Evolutionary conservation across 2,329 filamentous ascomycete genomes (phyloP), one percentile per base, ranked within the genome.

Genomic region (Calonectria leucothoes): DNA sequence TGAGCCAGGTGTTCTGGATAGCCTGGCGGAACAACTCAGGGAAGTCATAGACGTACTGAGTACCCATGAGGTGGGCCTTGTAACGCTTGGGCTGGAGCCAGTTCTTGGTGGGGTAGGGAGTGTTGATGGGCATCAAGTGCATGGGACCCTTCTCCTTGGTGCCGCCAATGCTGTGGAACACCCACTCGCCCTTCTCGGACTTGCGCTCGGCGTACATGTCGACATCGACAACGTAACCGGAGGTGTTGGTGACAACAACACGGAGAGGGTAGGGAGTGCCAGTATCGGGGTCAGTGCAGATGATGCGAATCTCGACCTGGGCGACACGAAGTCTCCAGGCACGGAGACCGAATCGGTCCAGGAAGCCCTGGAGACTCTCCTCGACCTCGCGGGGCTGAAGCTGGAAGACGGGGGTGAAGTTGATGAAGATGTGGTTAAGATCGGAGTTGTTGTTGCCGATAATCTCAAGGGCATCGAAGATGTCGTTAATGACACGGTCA

Each of bases 361-460:
- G 89, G 92, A 99, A 99, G 70, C 96, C 96, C 82, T 94, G 95
- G 29, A 99, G 92, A 35, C 95, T 96, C 85, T 97, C 92, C 87
- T 98, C 95, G 20, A 99, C 95, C 87, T 98, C 95, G 73, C 92
- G 88, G 4, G 97, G 96, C 82, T 95, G 90, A 63, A 99, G 92
- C 83, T 95, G 95, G 92, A 99, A 98, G 72, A 98, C 94, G 12
- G 96, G 95, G 0, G 95, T 97, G 88, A 99, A 99, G 91, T 99
- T 98, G 90, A 99, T 97, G 89, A 99, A 99, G 90, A 99, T 97
- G 88, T 99, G 97, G 90, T 99, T 99, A 83, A 99, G 91, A 89
- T 99, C 97, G 66, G 97, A 98, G 88, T 98, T 97, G 89, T 98
- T 98, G 90, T 98, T 98, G 83, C 97, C 97, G 82, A 98, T 97